Evolutionary conservation across 2,329 filamentous ascomycete species (phyloP).

Genomic region (Phyllosticta citrichinensis): DNA sequence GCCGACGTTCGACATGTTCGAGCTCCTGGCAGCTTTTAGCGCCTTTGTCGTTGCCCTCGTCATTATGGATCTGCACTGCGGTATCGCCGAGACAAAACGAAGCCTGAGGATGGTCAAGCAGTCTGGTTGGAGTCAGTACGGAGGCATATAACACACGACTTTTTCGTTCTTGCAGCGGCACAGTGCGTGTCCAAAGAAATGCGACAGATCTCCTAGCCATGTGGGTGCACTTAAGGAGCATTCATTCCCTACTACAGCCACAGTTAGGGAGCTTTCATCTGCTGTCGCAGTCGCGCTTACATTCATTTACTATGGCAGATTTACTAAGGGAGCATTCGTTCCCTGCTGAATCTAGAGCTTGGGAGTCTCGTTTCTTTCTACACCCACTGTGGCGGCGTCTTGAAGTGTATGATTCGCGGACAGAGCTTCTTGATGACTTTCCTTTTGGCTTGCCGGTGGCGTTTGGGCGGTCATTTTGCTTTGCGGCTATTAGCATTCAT

Average conservation of each 20-base stretch:
- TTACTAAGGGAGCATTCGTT: too few relatives aligned
- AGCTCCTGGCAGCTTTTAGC: slow-evolving; percentile 8
- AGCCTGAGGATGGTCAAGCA: slow-evolving; percentile 1
- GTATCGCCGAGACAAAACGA: slow-evolving; percentile 4
- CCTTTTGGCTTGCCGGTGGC: neutral
- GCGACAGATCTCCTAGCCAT: too few relatives aligned
- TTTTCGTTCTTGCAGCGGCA: neutral
- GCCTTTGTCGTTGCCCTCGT: slow-evolving; percentile 8
- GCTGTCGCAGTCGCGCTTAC: too few relatives aligned
- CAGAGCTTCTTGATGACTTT: neutral
- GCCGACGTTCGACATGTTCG: slow-evolving; percentile 10
- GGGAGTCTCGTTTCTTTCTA: too few relatives aligned
- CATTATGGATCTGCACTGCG: slow-evolving; percentile 6
- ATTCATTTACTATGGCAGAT: too few relatives aligned
- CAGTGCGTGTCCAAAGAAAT: too few relatives aligned
- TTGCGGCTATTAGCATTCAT: neutral
- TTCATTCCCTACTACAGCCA: too few relatives aligned
- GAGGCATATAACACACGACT: neutral
- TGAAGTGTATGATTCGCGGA: neutral
- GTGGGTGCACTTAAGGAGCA: too few relatives aligned
- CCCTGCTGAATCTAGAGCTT: too few relatives aligned
- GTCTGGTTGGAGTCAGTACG: neutral
- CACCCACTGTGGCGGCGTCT: too few relatives aligned
- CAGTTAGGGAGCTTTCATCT: too few relatives aligned
- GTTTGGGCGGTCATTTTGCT: neutral